Evolutionary conservation across 192 early-diverging fungal species (phyloP).

Genomic region (Coemansia asiatica): DNA sequence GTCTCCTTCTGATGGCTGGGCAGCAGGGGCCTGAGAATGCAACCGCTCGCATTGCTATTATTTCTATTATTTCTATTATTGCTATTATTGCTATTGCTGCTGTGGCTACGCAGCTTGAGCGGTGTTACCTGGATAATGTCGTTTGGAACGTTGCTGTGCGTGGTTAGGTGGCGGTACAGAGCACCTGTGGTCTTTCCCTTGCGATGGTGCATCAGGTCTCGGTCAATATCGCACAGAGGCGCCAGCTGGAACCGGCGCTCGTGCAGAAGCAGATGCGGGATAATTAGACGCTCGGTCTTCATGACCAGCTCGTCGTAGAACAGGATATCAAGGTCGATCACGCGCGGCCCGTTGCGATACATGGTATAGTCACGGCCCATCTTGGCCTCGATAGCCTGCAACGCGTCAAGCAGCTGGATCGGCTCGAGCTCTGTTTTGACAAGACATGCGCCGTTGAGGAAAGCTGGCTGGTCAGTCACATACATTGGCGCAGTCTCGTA

Average conservation of each 20-base stretch:
- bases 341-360: constrained; percentile 82
- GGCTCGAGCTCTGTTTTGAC: constrained; percentile 80
- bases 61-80: neutral
- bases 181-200: constrained; percentile 72
- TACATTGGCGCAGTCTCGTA: constrained; percentile 99
- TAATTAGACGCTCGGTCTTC: constrained; percentile 65
- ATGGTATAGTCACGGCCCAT: constrained; percentile 74
- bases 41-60: constrained; percentile 25
- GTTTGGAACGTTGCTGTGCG: constrained; percentile 54
- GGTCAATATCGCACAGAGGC: constrained; percentile 93
- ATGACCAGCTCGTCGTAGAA: constrained; percentile 81
- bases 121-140: constrained; percentile 56
- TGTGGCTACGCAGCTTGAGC: constrained; percentile 20
- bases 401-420: constrained; percentile 63
- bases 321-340: constrained; percentile 96
- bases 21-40: constrained; percentile 60
- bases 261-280: constrained; percentile 84
- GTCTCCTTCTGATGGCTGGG: constrained; percentile 59
- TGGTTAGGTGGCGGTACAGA: constrained; percentile 60
- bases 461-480: constrained; percentile 82
- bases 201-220: constrained; percentile 84
- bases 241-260: constrained; percentile 95
- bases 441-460: constrained; percentile 88
- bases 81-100: constrained; percentile 15
- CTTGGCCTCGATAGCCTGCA: constrained; percentile 83